Evolutionary conservation across 257 asterid species (phyloP).

Genomic region (Nicotiana attenuata): DNA sequence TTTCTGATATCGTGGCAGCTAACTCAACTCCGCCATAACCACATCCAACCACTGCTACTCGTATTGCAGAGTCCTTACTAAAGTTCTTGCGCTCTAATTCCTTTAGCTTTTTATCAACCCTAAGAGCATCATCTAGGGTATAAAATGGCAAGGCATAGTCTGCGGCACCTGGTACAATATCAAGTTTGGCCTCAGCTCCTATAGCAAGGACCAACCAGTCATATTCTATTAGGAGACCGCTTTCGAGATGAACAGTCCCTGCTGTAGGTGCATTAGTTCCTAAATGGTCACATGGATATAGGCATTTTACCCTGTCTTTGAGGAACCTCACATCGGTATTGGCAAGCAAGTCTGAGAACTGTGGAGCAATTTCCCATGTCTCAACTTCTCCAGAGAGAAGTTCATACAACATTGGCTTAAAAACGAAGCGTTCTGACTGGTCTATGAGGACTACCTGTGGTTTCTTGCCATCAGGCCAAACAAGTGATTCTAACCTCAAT

Average conservation of each 20-base stretch:
- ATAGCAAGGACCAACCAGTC: conserved; percentile 99
- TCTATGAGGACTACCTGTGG: conserved; percentile 98
- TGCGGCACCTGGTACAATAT: conserved; percentile 80
- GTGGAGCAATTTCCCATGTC: conserved; percentile 97
- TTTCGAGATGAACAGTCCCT: conserved; percentile 78
- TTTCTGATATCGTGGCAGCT: conserved; percentile 92
- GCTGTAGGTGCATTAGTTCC: conserved; percentile 44
- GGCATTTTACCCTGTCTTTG: conserved; percentile 64
- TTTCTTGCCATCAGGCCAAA: conserved; percentile 89
- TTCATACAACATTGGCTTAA: conserved; percentile 91
- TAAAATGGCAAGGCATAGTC: conserved; percentile 90
- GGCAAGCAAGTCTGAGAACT: conserved; percentile 76
- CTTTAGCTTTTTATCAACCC: conserved; percentile 60
- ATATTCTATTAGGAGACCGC: conserved; percentile 79
- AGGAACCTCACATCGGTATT: conserved; percentile 67
- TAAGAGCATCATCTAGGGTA: conserved; percentile 88
- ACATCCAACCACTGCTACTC: conserved; percentile 89
- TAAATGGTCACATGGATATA: conserved; percentile 64
- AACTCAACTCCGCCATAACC: conserved; percentile 94
- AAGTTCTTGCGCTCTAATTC: conserved; percentile 67
- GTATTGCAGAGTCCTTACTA: conserved; percentile 58
- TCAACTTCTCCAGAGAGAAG: conserved; percentile 98
- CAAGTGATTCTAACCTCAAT: conserved; percentile 83
- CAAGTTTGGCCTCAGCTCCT: conserved; percentile 88
- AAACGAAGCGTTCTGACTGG: conserved; percentile 86